Evolutionary conservation across 2,329 filamentous ascomycete species (phyloP), one percentile per base, ranked within the genome.

Genomic region (Trichoderma sp.): DNA sequence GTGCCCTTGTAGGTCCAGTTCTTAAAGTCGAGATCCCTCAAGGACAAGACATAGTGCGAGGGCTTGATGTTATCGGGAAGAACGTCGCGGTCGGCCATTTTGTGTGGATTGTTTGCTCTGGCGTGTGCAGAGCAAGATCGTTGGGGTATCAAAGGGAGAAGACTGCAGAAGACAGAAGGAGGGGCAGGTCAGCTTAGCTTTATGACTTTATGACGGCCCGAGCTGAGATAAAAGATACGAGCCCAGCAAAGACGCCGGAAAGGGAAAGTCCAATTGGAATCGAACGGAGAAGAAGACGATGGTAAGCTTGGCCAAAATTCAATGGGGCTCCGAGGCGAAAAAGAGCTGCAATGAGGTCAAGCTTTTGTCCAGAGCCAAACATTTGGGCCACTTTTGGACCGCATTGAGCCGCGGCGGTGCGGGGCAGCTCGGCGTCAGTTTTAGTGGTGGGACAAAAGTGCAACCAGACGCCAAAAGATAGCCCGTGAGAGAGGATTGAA

Each of bases 1-100:
- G 87, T 90, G 75, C 96, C 96, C 83, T 95, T 90, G 85, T 95
- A 99, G 73, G 88, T 90, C 91, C 89, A 91, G 69, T 83, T 82
- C 73, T 83, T 83, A 76, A 95, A 97, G 73, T 97, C 91, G 74
- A 99, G 85, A 77, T 96, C 91, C 79, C 87, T 90, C 76, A 99
- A 88, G 71, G 91, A 93, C 75, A 99, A 86, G 78, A 89, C 86
- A 84, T 99, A 99, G 84, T 98, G 94, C 74, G 86, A 85, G 3
- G 96, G 94, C 84, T 94, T 95, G 80, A 95, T 90, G 76, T 82
- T 83, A 77, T 85, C 84, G 62, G 89, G 89, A 73, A 91, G 86
- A 75, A 89, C 85, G 73, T 91, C 89, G 79, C 89, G 85, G 81
- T 91, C 89, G 66, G 84, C 81, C 85, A 89, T 89, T 65, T 78